phyloP scores from a whole-genome alignment of 495 filamentous ascomycete genomes.

The Aspergillus carlsbadensis region DNA sequence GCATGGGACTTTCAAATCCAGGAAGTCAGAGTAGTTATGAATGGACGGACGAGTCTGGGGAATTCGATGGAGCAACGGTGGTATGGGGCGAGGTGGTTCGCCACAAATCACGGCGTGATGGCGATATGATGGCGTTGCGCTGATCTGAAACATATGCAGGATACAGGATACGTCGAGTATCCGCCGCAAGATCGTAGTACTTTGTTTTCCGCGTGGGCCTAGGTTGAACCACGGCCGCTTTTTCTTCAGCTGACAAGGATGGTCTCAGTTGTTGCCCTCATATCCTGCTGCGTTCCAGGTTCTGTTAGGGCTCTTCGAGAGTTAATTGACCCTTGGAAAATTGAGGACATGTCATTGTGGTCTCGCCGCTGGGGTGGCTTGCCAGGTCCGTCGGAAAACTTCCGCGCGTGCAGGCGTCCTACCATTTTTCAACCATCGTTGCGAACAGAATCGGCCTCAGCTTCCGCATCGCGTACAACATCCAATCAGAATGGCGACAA shows the following conservation, averaged over 20 bases:
- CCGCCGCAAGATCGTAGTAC: neutral
- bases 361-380: neutral
- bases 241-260: neutral
- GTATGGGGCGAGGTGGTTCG: neutral
- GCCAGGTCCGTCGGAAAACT: neutral
- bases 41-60: neutral
- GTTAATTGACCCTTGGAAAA: too few species aligned
- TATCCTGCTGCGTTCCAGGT: neutral
- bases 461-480: neutral
- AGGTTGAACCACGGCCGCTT: neutral
- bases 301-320: neutral
- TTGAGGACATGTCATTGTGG: neutral
- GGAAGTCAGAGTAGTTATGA: neutral
- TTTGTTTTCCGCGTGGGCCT: neutral
- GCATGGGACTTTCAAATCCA: conserved; percentile 10
- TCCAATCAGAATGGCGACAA: neutral
- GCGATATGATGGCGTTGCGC: neutral
- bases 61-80: neutral
- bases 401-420: too few species aligned
- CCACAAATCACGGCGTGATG: neutral
- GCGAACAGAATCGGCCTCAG: too few species aligned
- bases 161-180: neutral
- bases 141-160: neutral
- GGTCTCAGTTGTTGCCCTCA: neutral
- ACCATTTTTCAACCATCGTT: too few species aligned